Percentiles rank a stretch among this genome's conserved stretches.
phyloP scores from a whole-genome alignment of 192 early-diverging fungal species.

The Coemansia erecta region DNA sequence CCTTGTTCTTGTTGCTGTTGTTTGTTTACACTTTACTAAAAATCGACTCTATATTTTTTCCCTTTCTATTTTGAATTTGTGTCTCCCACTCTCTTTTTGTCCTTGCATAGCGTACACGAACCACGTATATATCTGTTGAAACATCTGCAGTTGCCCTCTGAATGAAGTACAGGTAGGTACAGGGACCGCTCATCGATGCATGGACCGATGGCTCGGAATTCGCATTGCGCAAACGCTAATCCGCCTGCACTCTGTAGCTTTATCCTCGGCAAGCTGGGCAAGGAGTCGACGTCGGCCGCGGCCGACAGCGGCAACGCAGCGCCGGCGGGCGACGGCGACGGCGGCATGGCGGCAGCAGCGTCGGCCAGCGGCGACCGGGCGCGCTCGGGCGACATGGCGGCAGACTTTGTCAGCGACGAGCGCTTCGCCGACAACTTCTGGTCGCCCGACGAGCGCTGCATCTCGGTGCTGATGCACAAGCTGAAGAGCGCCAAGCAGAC shows the following conservation, averaged over 20 bases:
- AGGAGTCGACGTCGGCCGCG: slow-evolving; percentile 1
- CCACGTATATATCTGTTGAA: no score
- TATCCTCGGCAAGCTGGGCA: slow-evolving; percentile 20
- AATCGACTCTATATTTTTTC: no score
- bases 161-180: slow-evolving; percentile 18
- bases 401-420: slow-evolving; percentile 33
- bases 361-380: slow-evolving; percentile 13
- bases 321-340: not conserved
- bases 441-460: slow-evolving; percentile 65
- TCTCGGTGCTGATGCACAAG: slow-evolving; percentile 62
- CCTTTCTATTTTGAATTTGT: no score
- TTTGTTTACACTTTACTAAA: no score
- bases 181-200: no score
- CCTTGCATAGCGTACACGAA: no score
- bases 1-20: no score
- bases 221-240: no score
- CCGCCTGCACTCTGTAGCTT: slow-evolving; percentile 2
- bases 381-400: slow-evolving; percentile 14
- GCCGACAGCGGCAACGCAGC: not conserved
- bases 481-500: slow-evolving; percentile 70
- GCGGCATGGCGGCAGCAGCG: slow-evolving; percentile 9
- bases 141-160: no score
- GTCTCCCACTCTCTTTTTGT: no score
- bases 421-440: slow-evolving; percentile 47
- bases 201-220: no score